phyloP scores from a whole-genome alignment of 2,329 filamentous ascomycete species.

The Coniochaeta hoffmannii region DNA sequence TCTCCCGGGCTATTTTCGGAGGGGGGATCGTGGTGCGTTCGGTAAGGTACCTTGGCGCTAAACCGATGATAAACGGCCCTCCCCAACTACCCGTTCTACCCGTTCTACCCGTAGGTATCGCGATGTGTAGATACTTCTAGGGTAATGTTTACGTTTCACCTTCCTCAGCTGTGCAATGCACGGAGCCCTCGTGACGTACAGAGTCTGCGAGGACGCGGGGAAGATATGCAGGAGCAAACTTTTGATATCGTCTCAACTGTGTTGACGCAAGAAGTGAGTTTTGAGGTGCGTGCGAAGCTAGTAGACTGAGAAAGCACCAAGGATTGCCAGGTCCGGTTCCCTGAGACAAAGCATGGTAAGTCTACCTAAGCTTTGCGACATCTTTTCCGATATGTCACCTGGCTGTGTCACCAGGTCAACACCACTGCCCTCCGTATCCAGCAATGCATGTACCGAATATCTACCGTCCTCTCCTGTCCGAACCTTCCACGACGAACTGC shows the following conservation, averaged over 20 bases:
- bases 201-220: neutral
- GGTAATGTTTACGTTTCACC: slow-evolving; percentile 2
- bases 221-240: neutral
- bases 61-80: neutral
- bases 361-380: too few relatives aligned
- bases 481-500: neutral
- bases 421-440: neutral
- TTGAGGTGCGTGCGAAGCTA: neutral
- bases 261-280: neutral
- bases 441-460: too few relatives aligned
- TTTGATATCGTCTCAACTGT: neutral
- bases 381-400: neutral
- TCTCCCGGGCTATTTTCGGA: neutral
- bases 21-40: neutral
- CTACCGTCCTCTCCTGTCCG: too few relatives aligned
- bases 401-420: neutral
- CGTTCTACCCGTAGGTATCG: neutral
- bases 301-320: neutral
- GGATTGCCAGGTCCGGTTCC: neutral
- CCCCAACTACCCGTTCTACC: neutral
- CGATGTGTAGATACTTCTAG: neutral
- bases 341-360: neutral
- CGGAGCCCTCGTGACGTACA: neutral
- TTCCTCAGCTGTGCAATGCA: neutral
- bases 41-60: neutral